Conservation (phyloP, 805 yeast genomes). For the Blastobotrys chiropterorum region DNA sequence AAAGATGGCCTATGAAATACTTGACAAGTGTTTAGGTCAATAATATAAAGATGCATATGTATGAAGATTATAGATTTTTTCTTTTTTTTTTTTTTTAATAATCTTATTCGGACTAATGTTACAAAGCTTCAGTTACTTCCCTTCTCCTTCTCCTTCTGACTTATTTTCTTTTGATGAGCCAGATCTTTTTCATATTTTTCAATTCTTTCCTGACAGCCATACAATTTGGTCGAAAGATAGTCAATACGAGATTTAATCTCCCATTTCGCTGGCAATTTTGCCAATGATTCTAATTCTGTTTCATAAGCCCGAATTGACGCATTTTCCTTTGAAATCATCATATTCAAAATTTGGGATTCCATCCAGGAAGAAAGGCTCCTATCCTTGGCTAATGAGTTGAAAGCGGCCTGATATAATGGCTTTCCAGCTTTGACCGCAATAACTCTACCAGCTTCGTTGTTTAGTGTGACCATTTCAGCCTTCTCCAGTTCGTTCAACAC, state of each 20-base stretch:
- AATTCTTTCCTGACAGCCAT: conserved; percentile 49
- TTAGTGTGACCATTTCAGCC: conserved; percentile 64
- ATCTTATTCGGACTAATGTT: too few relatives aligned
- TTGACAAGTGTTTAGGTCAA: conserved; percentile 27
- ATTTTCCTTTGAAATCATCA: conserved; percentile 53
- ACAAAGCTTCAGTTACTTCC: neutral
- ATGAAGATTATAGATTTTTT: neutral
- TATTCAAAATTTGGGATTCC: conserved; percentile 55
- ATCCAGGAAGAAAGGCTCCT: conserved; percentile 48
- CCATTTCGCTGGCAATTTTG: conserved; percentile 41
- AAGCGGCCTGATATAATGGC: conserved; percentile 80
- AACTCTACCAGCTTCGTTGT: conserved; percentile 72
- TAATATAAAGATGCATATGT: conserved; percentile 3
- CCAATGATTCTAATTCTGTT: conserved; percentile 59
- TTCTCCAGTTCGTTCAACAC: conserved; percentile 69
- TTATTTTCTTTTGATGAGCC: conserved; percentile 14
- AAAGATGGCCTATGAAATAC: conserved; percentile 59
- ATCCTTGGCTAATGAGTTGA: conserved; percentile 56
- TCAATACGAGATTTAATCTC: conserved; percentile 56
- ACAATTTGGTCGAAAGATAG: conserved; percentile 64
- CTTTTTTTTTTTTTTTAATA: neutral
- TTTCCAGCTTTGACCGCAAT: conserved; percentile 67
- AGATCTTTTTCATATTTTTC: conserved; percentile 38
- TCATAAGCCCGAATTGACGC: conserved; percentile 60
- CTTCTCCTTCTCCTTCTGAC: conserved; percentile 1